A percentile compares a stretch with the other conserved stretches of the same genome.
Conservation (phyloP, 768 basidiomycete species). For the Ramaria sp. region DNA sequence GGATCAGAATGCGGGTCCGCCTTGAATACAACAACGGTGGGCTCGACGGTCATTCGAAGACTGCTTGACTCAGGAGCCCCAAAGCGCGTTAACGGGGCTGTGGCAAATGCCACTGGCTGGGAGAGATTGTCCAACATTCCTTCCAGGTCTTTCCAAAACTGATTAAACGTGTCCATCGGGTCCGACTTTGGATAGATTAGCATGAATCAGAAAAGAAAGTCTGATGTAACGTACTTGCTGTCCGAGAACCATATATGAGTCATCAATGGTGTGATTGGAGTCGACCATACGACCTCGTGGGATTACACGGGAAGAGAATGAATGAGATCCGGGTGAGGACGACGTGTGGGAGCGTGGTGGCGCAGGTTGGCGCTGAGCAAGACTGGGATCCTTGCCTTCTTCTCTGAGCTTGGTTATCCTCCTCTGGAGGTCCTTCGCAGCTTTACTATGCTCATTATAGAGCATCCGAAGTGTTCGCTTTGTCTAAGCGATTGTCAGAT, state of each 20-base stretch:
- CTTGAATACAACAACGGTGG: background rate
- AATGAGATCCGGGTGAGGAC: constrained; percentile 13
- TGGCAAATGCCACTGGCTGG: constrained; percentile 73
- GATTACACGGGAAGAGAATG: constrained; percentile 28
- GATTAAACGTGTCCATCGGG: constrained; percentile 77
- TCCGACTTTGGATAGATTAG: constrained; percentile 41
- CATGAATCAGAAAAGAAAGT: constrained; percentile 2
- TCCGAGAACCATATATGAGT: constrained; percentile 83
- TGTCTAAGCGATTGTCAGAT: constrained; percentile 35
- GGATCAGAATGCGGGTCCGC: constrained; percentile 28
- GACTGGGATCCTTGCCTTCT: constrained; percentile 66
- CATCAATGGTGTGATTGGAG: constrained; percentile 56
- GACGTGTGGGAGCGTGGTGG: constrained; percentile 11
- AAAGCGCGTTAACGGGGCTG: constrained; percentile 45
- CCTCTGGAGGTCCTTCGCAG: constrained; percentile 59
- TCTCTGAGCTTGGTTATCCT: constrained; percentile 60
- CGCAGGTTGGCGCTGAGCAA: constrained; percentile 41
- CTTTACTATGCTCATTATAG: constrained; percentile 62
- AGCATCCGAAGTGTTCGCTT: constrained; percentile 70
- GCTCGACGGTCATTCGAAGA: background rate
- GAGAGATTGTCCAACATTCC: constrained; percentile 81
- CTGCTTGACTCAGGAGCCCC: background rate
- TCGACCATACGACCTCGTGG: constrained; percentile 39
- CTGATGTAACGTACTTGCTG: constrained; percentile 45
- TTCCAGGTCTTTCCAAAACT: constrained; percentile 84